phyloP scores from a whole-genome alignment of 495 filamentous ascomycete genomes.

The Lentithecium fluviatile region DNA sequence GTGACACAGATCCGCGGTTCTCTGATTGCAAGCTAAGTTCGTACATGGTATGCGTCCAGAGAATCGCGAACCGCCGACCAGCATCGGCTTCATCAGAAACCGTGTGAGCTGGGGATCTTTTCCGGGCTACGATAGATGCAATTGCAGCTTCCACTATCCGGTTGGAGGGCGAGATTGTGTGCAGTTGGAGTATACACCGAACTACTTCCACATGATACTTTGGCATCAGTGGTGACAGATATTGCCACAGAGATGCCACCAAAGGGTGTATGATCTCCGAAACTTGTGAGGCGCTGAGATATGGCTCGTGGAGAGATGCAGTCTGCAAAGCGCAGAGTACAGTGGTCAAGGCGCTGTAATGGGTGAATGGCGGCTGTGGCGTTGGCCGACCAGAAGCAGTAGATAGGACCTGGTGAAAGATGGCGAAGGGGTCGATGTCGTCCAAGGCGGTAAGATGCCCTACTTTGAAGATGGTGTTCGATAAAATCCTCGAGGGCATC shows the following conservation, averaged over 20 bases:
- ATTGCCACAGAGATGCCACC: conserved; percentile 71
- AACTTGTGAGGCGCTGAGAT: conserved; percentile 57
- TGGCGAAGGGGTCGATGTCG: conserved; percentile 10
- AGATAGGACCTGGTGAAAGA: conserved; percentile 17
- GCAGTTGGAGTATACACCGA: conserved; percentile 79
- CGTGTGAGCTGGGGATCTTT: not conserved
- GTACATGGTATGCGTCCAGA: conserved; percentile 45
- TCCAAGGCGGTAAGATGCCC: conserved; percentile 8
- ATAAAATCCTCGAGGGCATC: conserved; percentile 24
- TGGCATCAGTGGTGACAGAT: conserved; percentile 73
- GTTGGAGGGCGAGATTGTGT: conserved; percentile 60
- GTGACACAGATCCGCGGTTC: conserved; percentile 13
- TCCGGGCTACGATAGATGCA: conserved; percentile 64
- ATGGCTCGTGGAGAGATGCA: conserved; percentile 44
- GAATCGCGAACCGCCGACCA: conserved; percentile 36
- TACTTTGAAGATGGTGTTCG: conserved; percentile 27
- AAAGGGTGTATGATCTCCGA: conserved; percentile 66
- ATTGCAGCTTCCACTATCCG: conserved; percentile 76
- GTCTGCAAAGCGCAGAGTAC: conserved; percentile 63
- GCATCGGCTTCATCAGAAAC: conserved; percentile 5
- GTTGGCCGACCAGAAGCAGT: not conserved
- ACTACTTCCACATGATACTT: conserved; percentile 94
- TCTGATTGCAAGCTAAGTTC: conserved; percentile 33
- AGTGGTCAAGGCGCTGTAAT: conserved; percentile 51
- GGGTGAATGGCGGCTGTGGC: conserved; percentile 12